Evolutionary conservation across 1,139 yeast genomes (phyloP).

Genomic region (Komagataea norvegica): DNA sequence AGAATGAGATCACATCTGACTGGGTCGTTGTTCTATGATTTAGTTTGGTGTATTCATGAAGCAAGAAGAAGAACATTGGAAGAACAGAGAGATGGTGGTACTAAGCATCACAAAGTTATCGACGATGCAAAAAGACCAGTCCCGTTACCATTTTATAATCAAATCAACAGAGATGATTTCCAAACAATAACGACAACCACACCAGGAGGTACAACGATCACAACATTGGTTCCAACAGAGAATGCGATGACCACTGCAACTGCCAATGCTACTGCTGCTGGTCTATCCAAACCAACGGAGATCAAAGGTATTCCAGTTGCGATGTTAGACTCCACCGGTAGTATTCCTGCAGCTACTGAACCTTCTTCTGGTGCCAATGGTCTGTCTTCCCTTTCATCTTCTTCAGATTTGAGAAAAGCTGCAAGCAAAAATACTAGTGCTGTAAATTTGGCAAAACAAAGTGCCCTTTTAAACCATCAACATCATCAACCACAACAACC

Average conservation of each 20-base stretch:
- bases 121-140: constrained; percentile 37
- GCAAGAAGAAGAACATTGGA: constrained; percentile 72
- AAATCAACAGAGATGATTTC: constrained; percentile 88
- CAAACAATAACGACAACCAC: constrained; percentile 81
- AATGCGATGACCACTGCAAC: constrained; percentile 61
- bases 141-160: constrained; percentile 90
- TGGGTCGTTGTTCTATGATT: constrained; percentile 85
- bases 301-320: constrained; percentile 79
- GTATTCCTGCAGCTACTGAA: constrained; percentile 31
- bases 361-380: constrained; percentile 3
- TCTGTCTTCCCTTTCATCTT: neutral
- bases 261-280: constrained; percentile 47
- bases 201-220: constrained; percentile 88
- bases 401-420: constrained; percentile 16
- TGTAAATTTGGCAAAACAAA: neutral
- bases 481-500: neutral
- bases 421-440: constrained; percentile 17
- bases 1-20: constrained; percentile 91
- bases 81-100: constrained; percentile 37
- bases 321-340: constrained; percentile 78
- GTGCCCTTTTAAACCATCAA: neutral
- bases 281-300: constrained; percentile 50
- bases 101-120: constrained; percentile 22
- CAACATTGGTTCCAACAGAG: constrained; percentile 84
- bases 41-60: constrained; percentile 94